Evolutionary conservation across 805 yeast genomes (phyloP), one percentile per base, ranked within the genome.

Genomic region (Myxozyma monticola): DNA sequence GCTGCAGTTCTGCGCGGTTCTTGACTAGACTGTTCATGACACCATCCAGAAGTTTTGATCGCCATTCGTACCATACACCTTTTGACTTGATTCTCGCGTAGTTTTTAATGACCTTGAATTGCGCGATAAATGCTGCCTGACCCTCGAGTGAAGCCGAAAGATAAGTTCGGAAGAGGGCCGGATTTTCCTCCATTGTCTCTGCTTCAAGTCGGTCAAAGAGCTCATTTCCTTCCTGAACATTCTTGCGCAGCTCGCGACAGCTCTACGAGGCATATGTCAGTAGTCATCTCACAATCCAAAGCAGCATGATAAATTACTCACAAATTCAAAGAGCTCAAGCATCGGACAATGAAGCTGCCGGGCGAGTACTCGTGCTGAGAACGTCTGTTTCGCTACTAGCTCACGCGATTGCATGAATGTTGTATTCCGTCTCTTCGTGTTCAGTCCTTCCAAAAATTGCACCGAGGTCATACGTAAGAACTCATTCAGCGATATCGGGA

Each of bases 51-150:
- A 81, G 72, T 53, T 78, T 78, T 10, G 70, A 62, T 52, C 86
- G 68, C 88, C 88, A 83, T 42, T 74, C 76, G 57, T 77, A 78
- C 86, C 87, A 83, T 0, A 76, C 76, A 33, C 72, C 74, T 50
- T 70, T 72, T 0, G 86, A 79, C 59, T 77, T 78, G 26, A 74
- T 69, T 26, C 80, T 70, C 0, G 85, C 72, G 51, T 67, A 76
- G 26, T 72, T 76, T 60, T 79, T 79, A 37, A 81, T 67, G 10
- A 75, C 51, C 50, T 73, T 75, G 42, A 81, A 71, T 51, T 77
- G 77, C n/a, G 74, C 65, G 31, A 71, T 73, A 72, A 80, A 71
- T 1, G 63, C 59, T 36, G 68, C 65, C 55, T 71, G 71, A 5
- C 71, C 76, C 31, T 66, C 67, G 1, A 67, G 64, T 5, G 68